phyloP scores from a whole-genome alignment of 805 yeast species.

The Nakazawaea peltata region DNA sequence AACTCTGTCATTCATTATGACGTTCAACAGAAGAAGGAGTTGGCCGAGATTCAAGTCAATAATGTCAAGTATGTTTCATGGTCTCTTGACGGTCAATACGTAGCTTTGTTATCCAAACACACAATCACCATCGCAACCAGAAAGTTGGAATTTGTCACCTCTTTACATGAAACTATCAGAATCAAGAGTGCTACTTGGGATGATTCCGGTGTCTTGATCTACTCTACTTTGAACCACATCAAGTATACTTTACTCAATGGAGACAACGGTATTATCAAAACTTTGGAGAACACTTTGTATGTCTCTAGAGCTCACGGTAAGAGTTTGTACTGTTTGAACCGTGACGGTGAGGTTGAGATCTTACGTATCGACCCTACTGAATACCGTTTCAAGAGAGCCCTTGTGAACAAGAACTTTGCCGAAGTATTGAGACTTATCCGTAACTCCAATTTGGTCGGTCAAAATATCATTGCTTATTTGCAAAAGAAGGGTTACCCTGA shows the following conservation, averaged over 20 bases:
- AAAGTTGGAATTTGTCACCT: constrained; percentile 66
- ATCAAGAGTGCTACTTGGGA: constrained; percentile 98
- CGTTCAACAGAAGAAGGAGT: constrained; percentile 81
- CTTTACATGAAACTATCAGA: constrained; percentile 93
- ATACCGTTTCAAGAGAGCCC: constrained; percentile 89
- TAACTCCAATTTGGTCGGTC: constrained; percentile 90
- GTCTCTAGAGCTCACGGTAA: constrained; percentile 64
- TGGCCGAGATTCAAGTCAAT: constrained; percentile 60
- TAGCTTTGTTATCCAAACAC: constrained; percentile 88
- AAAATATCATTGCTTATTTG: constrained; percentile 89
- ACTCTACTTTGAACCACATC: constrained; percentile 92
- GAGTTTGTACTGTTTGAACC: constrained; percentile 71
- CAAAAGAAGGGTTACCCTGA: constrained; percentile 96
- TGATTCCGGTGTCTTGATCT: constrained; percentile 82
- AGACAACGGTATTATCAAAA: constrained; percentile 90
- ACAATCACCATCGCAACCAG: constrained; percentile 82
- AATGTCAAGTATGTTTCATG: constrained; percentile 84
- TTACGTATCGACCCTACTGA: constrained; percentile 90
- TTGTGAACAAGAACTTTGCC: constrained; percentile 80
- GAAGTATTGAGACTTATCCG: constrained; percentile 88
- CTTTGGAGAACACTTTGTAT: constrained; percentile 83
- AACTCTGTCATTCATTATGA: constrained; percentile 76
- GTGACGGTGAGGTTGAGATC: constrained; percentile 78
- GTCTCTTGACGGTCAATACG: constrained; percentile 81
- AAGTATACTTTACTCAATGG: constrained; percentile 91